These are phyloP conservation scores for Fusarium palustre DNA, from an alignment of 2,329 filamentous ascomycete genomes.

Conservation along the genomic window DNA sequence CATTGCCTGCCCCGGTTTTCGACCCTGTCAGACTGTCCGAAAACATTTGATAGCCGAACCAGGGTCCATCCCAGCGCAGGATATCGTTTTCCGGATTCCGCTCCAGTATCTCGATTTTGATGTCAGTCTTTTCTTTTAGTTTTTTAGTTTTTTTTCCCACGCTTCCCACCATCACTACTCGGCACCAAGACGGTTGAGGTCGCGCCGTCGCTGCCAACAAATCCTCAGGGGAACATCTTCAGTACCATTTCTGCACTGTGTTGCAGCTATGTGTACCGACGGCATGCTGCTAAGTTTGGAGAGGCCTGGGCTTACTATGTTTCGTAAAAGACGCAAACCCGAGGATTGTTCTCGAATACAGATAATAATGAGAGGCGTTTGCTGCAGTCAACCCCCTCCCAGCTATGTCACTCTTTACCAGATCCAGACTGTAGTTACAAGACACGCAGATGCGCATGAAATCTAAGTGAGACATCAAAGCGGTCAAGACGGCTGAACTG, in stretches of 20 bases:
- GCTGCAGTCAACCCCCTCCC: slow-evolving; percentile 20
- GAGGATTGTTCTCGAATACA: slow-evolving; percentile 24
- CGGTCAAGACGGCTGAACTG: slow-evolving; percentile 25
- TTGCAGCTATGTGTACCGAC: not conserved
- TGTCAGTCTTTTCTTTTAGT: not conserved
- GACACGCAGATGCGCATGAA: slow-evolving; percentile 26
- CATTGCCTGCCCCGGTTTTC: slow-evolving; percentile 18
- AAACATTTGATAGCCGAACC: slow-evolving; percentile 32
- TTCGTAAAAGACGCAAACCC: slow-evolving; percentile 20
- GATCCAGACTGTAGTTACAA: slow-evolving; percentile 16
- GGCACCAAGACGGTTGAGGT: slow-evolving; percentile 14
- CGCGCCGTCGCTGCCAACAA: slow-evolving; percentile 24
- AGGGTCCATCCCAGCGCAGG: slow-evolving; percentile 28
- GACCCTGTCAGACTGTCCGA: slow-evolving; percentile 24
- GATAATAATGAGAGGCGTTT: slow-evolving; percentile 30
- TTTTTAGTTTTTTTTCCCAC: not conserved
- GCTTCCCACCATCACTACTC: slow-evolving; percentile 2
- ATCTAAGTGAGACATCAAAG: slow-evolving; percentile 28
- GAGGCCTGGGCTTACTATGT: slow-evolving; percentile 2
- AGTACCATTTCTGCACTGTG: slow-evolving; percentile 12
- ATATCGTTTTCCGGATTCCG: slow-evolving; percentile 29
- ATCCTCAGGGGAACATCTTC: slow-evolving; percentile 15
- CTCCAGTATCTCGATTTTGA: slow-evolving; percentile 20
- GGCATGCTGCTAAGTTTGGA: slow-evolving; percentile 1
- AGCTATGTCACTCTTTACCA: slow-evolving; percentile 18